Percentiles rank a stretch among this genome's conserved stretches.
Evolutionary conservation across 345 rosid species (phyloP).

Genomic region (Salix arbutifolia): DNA sequence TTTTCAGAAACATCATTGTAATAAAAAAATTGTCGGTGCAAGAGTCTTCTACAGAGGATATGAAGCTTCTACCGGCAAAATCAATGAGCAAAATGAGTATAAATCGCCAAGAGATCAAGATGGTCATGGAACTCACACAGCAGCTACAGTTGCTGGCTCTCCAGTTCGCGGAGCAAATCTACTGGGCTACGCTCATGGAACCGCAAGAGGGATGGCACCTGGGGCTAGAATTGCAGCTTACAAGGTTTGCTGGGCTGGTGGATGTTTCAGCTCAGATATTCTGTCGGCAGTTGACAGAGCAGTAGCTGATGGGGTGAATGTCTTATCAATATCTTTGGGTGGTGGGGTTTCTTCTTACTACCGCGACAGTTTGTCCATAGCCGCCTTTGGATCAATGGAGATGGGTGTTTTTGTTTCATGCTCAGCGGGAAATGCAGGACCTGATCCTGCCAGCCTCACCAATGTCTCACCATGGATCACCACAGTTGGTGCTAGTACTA

Average conservation of each 20-base stretch:
- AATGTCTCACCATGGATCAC: conserved; percentile 30
- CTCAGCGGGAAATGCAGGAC: conserved; percentile 31
- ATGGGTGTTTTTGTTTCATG: conserved; percentile 33
- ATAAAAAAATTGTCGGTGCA: conserved; percentile 26
- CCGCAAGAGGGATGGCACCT: conserved; percentile 34
- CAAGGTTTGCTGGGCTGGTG: conserved; percentile 31
- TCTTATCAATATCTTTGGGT: conserved; percentile 26
- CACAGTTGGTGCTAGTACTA: conserved; percentile 28
- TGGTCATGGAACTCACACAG: conserved; percentile 33
- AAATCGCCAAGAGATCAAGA: conserved; percentile 30
- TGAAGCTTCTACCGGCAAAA: conserved; percentile 21
- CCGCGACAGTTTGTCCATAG: conserved; percentile 26
- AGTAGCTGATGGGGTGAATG: conserved; percentile 33
- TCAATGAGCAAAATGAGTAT: conserved; percentile 22
- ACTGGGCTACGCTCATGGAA: conserved; percentile 26
- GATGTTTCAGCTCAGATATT: conserved; percentile 31
- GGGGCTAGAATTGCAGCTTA: conserved; percentile 29
- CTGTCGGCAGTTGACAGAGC: conserved; percentile 27
- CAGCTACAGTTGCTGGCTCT: conserved; percentile 29
- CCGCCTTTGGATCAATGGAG: conserved; percentile 30
- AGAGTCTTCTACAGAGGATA: conserved; percentile 27
- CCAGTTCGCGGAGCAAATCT: conserved; percentile 22
- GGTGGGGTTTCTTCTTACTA: conserved; percentile 27
- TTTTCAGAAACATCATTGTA: conserved; percentile 18
- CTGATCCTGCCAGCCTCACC: conserved; percentile 28